Evolutionary conservation across 202 grass and related monocot genomes (phyloP).

Genomic region (Setaria italica): DNA sequence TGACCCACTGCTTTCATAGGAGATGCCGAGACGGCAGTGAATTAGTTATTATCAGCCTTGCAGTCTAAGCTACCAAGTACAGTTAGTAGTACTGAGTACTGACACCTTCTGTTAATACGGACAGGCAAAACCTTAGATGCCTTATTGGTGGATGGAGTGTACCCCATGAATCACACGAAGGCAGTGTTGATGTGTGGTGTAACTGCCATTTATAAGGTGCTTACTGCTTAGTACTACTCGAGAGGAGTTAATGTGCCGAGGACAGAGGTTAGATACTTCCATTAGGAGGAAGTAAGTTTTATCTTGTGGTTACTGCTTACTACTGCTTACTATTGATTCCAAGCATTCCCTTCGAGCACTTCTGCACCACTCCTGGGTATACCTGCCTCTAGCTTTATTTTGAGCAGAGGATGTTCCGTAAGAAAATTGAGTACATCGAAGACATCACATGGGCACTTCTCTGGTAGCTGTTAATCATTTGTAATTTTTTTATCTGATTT

Average conservation of each 20-base stretch:
- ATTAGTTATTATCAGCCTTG: conserved; percentile 4
- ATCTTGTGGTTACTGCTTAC: background rate
- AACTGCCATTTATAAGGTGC: conserved; percentile 29
- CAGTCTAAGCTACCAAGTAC: conserved; percentile 50
- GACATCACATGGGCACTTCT: conserved; percentile 26
- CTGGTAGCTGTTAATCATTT: conserved; percentile 16
- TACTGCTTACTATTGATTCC: background rate
- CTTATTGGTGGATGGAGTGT: conserved; percentile 34
- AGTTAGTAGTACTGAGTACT: background rate
- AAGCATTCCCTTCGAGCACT: conserved; percentile 31
- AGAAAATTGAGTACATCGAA: background rate
- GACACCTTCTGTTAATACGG: conserved; percentile 3
- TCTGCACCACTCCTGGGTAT: conserved; percentile 26
- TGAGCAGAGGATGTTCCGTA: conserved; percentile 21
- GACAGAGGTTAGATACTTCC: background rate
- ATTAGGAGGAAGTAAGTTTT: background rate
- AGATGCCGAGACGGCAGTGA: conserved; percentile 12
- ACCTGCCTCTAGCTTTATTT: conserved; percentile 24
- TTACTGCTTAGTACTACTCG: background rate
- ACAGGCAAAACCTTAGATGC: background rate
- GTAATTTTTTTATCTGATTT: conserved; percentile 30
- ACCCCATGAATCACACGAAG: conserved; percentile 31
- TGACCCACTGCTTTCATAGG: conserved; percentile 5
- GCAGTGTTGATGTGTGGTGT: conserved; percentile 30
- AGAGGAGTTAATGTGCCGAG: conserved; percentile 13